Conservation (phyloP, 306 rosid genomes). For the Malus sylvestris region DNA sequence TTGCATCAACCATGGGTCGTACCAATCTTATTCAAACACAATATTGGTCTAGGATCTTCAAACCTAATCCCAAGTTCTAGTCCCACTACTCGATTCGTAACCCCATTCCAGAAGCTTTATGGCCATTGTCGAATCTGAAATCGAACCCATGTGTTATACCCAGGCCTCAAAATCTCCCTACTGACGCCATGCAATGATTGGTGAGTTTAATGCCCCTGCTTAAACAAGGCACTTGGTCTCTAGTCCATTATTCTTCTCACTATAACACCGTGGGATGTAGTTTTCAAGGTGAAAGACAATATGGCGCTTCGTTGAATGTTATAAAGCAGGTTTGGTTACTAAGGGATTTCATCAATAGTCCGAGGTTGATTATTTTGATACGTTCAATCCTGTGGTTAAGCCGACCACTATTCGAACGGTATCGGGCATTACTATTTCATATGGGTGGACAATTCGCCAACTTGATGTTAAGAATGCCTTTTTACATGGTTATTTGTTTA, state of each 20-base stretch:
- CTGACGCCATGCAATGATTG: not conserved
- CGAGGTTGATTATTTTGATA: not conserved
- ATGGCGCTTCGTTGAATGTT: not conserved
- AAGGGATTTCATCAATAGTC: not conserved
- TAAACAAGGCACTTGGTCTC: not conserved
- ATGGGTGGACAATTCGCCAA: not conserved
- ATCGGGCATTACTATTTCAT: not conserved
- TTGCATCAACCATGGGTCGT: no score
- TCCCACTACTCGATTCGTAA: not conserved
- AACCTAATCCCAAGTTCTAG: not conserved
- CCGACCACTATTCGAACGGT: not conserved
- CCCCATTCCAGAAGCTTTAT: not conserved
- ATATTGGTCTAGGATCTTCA: not conserved
- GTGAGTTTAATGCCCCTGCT: not conserved
- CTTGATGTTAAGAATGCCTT: not conserved
- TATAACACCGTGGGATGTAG: not conserved
- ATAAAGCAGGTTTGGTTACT: not conserved
- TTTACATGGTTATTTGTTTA: not conserved
- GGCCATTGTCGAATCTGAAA: not conserved
- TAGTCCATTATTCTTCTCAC: not conserved
- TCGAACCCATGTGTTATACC: not conserved
- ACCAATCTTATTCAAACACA: not conserved
- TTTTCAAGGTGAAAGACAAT: not conserved
- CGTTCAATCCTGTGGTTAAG: not conserved
- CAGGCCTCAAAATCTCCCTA: not conserved